Base-by-base conservation (phyloP, 2,329 filamentous ascomycete genomes). In the Ophiognomonia clavigignenti-juglandacearum region DNA sequence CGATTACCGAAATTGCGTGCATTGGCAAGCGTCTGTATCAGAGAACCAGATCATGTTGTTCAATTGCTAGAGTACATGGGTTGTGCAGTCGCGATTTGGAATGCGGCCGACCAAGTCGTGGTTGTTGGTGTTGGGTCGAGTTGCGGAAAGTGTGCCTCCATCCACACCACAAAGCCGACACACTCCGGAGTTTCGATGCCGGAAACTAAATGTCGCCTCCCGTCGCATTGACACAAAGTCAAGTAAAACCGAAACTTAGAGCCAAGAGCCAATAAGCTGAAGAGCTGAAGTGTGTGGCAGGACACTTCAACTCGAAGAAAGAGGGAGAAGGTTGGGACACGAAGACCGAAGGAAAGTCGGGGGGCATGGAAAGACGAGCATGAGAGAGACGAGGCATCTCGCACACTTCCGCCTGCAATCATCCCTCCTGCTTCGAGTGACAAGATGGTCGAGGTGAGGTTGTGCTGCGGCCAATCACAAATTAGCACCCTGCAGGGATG, bases 251-350 rank as follows among this genome's bases (percentile, higher is more conserved):
- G 26, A 32, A 42, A 43, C 22, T 29, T 18, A 19, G 35, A 31
- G 11, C 29, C 37, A 27, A 26, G 22, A 36, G 34, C 49, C 49
- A 51, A 51, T 43, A 23, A 43, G 32, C 41, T 22, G 43, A 45
- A 39, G 39, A 39, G n/a, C n/a, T n/a, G n/a, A n/a, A n/a, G n/a
- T n/a, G 45, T 26, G 41, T 32, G 49, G 34, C 37, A 45, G 38
- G 42, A 22, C 40, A 26, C 29, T 9, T n/a, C n/a, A 23, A 37
- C 26, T 24, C 32, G 19, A 35, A 51, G 43, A 44, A 50, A 50
- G 48, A 50, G 48, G 45, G 49, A 51, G 49, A 48, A 39, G 45
- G 45, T 38, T 36, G 49, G 49, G 34, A 51, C 49, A 29, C 18
- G 41, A 45, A 39, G 27, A 45, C 31, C n/a, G 18, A 18, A 26